phyloP scores from a whole-genome alignment of 2,329 filamentous ascomycete species.

The Colletotrichum limetticola region DNA sequence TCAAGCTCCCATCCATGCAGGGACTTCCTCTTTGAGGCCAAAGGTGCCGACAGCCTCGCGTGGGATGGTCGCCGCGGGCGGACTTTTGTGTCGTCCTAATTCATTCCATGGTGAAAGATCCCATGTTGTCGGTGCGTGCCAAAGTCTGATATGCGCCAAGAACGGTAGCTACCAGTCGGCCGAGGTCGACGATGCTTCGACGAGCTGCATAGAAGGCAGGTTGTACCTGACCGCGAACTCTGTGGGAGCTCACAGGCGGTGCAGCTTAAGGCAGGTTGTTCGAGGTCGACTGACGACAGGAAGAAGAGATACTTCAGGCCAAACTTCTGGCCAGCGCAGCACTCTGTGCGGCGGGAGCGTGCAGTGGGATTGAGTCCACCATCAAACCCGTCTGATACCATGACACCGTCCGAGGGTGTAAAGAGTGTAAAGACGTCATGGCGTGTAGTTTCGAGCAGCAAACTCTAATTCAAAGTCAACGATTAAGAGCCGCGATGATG shows the following conservation, averaged over 20 bases:
- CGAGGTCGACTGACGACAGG: background rate
- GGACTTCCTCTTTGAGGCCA: slow-evolving; percentile 26
- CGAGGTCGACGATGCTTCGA: background rate
- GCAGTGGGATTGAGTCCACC: slow-evolving; percentile 13
- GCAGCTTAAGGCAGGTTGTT: background rate
- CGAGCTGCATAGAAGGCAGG: slow-evolving; percentile 7
- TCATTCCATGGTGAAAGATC: slow-evolving; percentile 10
- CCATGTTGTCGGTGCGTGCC: slow-evolving; percentile 24
- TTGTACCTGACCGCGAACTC: slow-evolving; percentile 18
- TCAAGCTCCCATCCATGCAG: slow-evolving; percentile 29
- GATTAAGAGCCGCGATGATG: slow-evolving; percentile 1
- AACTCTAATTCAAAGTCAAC: slow-evolving; percentile 6
- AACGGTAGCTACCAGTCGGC: background rate
- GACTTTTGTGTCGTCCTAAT: slow-evolving; percentile 31
- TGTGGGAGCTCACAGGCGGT: background rate
- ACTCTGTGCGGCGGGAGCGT: slow-evolving; percentile 28
- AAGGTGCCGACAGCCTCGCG: slow-evolving; percentile 10
- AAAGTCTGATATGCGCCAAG: slow-evolving; percentile 1
- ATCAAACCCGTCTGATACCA: slow-evolving; percentile 34
- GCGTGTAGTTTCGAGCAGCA: slow-evolving; percentile 28
- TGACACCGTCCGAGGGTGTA: slow-evolving; percentile 25
- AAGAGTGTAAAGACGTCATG: slow-evolving; percentile 14
- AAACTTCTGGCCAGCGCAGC: slow-evolving; percentile 19
- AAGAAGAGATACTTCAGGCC: background rate
- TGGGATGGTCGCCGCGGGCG: slow-evolving; percentile 17